A percentile compares a stretch with the other conserved stretches of the same genome.
Conservation (phyloP, 108 stramenopile genomes). For the Cyclotella baltica region DNA sequence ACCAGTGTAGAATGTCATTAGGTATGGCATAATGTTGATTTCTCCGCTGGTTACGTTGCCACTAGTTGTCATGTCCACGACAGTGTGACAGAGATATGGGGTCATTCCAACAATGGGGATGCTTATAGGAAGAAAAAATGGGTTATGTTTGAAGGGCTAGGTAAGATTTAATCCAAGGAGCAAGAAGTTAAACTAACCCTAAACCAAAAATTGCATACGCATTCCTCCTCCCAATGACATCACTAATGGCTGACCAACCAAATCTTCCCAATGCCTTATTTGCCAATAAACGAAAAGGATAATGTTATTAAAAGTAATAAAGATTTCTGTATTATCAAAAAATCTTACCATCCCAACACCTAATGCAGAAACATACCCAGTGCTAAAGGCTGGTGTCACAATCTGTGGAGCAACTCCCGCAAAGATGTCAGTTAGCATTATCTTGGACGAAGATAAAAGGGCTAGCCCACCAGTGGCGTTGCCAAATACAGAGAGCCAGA, state of each 20-base stretch:
- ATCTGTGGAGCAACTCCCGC: slow-evolving; percentile 72
- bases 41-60: slow-evolving; percentile 25
- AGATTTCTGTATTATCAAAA: too few relatives aligned
- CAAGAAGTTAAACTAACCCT: slow-evolving; percentile 28
- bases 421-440: slow-evolving; percentile 88
- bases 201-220: slow-evolving; percentile 74
- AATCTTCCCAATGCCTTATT: slow-evolving; percentile 83
- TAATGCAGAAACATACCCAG: slow-evolving; percentile 75
- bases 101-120: slow-evolving; percentile 64
- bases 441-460: slow-evolving; percentile 78
- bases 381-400: slow-evolving; percentile 70
- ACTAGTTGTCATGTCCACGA: slow-evolving; percentile 31
- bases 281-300: too few relatives aligned
- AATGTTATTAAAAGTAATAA: too few relatives aligned
- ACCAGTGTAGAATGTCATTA: slow-evolving; percentile 69
- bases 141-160: not conserved
- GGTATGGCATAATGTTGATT: slow-evolving; percentile 54
- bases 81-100: slow-evolving; percentile 57
- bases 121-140: not conserved
- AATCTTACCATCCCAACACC: slow-evolving; percentile 78
- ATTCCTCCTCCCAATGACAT: slow-evolving; percentile 68
- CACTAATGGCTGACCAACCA: slow-evolving; percentile 80
- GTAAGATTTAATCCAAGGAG: not conserved
- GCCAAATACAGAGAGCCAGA: slow-evolving; percentile 79
- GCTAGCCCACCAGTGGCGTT: slow-evolving; percentile 81